These are phyloP conservation scores for Colletotrichum sp. DNA, from an alignment of 2,329 filamentous ascomycete species.

Conservation along the genomic window DNA sequence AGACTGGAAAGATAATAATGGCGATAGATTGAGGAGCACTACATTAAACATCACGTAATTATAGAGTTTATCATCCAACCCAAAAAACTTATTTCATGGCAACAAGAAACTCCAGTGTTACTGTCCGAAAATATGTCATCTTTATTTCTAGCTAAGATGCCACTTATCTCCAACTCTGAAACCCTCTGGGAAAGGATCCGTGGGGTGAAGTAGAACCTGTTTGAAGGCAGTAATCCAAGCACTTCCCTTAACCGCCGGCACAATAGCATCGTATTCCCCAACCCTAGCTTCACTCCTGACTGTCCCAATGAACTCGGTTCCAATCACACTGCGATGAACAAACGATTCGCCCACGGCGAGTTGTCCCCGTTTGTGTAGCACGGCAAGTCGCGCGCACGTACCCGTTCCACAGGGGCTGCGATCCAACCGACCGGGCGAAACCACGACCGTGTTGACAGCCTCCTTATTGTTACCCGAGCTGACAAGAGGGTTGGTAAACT, in stretches of 20 bases:
- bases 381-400: conserved; percentile 47
- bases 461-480: conserved; percentile 26
- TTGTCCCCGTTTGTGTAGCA: conserved; percentile 45
- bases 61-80: neutral
- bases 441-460: conserved; percentile 45
- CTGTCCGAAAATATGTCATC: accelerated
- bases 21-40: neutral
- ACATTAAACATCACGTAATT: neutral
- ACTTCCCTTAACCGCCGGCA: conserved; percentile 45
- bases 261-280: conserved; percentile 42
- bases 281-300: conserved; percentile 41
- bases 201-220: conserved; percentile 45
- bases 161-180: conserved; percentile 19
- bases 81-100: neutral
- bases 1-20: accelerated
- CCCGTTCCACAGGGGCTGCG: conserved; percentile 53
- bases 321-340: conserved; percentile 36
- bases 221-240: conserved; percentile 53
- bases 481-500: conserved; percentile 41
- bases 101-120: accelerated
- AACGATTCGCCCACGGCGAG: conserved; percentile 41
- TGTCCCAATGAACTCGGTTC: conserved; percentile 38
- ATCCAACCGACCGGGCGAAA: conserved; percentile 49
- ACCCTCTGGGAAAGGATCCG: conserved; percentile 47
- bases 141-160: neutral